Percentiles rank a stretch among this genome's conserved stretches.
phyloP scores from a whole-genome alignment of 345 rosid species.

The Capsella bursapastoris region DNA sequence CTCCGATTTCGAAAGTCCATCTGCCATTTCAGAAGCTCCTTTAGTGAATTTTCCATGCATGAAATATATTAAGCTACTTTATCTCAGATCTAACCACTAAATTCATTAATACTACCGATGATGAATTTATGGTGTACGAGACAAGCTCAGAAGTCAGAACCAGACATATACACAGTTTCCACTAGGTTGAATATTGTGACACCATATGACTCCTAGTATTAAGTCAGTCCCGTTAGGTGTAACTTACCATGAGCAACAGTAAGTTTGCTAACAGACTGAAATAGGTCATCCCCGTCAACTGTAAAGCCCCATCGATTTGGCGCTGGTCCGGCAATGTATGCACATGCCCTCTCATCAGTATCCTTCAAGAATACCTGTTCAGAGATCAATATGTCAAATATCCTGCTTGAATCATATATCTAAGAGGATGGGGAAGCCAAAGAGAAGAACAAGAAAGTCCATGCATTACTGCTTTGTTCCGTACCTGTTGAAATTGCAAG shows the following conservation, averaged over 20 bases:
- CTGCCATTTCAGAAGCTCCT: conserved; percentile 49
- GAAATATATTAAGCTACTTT: conserved; percentile 24
- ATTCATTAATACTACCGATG: conserved; percentile 3
- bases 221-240: conserved; percentile 1
- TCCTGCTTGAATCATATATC: conserved; percentile 20
- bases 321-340: conserved; percentile 99
- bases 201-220: conserved; percentile 14
- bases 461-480: conserved; percentile 39
- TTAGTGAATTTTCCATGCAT: conserved; percentile 21
- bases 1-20: conserved; percentile 51
- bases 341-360: conserved; percentile 99
- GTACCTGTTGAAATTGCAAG: conserved; percentile 81
- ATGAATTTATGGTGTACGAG: conserved; percentile 16
- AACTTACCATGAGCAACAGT: conserved; percentile 62
- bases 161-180: conserved; percentile 24
- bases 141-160: conserved; percentile 31
- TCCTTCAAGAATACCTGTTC: conserved; percentile 92
- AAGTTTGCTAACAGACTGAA: conserved; percentile 58
- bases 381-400: conserved; percentile 33
- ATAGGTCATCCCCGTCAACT: conserved; percentile 81
- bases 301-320: conserved; percentile 99
- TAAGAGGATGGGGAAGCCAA: conserved; percentile 11
- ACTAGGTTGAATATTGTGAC: not conserved
- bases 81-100: conserved; percentile 12
- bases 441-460: conserved; percentile 11